Conservation (phyloP, 2,329 filamentous ascomycete species). For the Paraphoma chrysanthemicola region DNA sequence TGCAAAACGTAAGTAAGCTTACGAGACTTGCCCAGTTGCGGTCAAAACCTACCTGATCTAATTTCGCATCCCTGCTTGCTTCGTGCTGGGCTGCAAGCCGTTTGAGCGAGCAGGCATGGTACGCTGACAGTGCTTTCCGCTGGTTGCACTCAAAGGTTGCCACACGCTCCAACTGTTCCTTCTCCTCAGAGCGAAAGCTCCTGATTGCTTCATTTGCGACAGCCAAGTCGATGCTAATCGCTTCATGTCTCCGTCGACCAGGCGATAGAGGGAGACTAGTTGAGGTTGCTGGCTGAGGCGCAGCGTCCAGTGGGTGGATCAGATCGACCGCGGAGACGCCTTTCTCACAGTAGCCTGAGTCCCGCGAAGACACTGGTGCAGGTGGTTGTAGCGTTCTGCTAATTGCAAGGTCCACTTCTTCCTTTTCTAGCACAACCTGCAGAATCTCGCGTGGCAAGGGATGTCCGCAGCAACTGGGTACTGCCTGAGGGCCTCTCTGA, state of each 20-base stretch:
- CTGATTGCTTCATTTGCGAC: conserved; percentile 37
- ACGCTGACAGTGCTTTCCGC: conserved; percentile 33
- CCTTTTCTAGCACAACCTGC: conserved; percentile 46
- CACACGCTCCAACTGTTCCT: conserved; percentile 38
- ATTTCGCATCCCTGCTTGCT: conserved; percentile 24
- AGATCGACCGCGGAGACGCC: conserved; percentile 30
- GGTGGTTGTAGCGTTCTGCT: conserved; percentile 18
- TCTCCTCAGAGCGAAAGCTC: conserved; percentile 34
- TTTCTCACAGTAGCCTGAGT: conserved; percentile 39
- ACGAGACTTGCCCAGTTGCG: background rate
- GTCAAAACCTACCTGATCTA: conserved; percentile 35
- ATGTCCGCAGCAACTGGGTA: conserved; percentile 51
- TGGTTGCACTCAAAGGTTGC: conserved; percentile 44
- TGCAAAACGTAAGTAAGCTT: conserved; percentile 30
- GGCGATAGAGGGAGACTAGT: conserved; percentile 11
- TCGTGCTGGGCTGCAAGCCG: conserved; percentile 30
- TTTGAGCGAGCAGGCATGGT: conserved; percentile 31
- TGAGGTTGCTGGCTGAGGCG: conserved; percentile 9
- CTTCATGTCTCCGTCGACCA: conserved; percentile 19
- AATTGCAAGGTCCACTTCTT: conserved; percentile 44
- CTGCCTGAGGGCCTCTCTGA: conserved; percentile 32
- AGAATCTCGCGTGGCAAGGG: conserved; percentile 50
- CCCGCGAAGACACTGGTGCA: conserved; percentile 21
- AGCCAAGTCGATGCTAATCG: conserved; percentile 26
- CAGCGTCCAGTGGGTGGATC: conserved; percentile 9